These are phyloP conservation scores for Raffaelea albimanens DNA, from an alignment of 2,329 filamentous ascomycete species.

Conservation along the genomic window DNA sequence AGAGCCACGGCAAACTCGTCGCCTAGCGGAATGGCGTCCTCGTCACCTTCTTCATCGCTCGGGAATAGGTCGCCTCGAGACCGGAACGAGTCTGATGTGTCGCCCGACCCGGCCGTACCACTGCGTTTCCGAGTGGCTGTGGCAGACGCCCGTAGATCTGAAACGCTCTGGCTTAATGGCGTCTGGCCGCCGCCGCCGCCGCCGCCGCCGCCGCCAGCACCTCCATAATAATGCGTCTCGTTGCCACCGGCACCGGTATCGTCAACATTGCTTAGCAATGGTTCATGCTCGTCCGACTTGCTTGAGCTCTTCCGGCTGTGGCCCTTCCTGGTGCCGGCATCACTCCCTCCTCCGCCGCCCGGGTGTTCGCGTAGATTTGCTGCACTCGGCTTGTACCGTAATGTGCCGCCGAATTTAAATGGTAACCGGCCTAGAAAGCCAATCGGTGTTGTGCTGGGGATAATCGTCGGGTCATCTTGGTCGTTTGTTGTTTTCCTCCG, in stretches of 20 bases:
- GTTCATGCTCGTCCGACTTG: constrained; percentile 50
- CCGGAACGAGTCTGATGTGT: constrained; percentile 76
- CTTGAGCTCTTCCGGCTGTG: constrained; percentile 4
- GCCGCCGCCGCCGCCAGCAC: constrained; percentile 15
- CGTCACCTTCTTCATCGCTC: constrained; percentile 75
- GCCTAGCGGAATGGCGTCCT: constrained; percentile 85
- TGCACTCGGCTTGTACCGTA: constrained; percentile 83
- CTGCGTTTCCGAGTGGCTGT: constrained; percentile 49
- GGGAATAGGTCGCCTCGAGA: constrained; percentile 86
- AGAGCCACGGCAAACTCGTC: constrained; percentile 86
- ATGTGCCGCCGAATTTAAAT: constrained; percentile 71
- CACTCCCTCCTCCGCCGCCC: constrained; percentile 37
- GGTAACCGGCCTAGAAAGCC: constrained; percentile 78
- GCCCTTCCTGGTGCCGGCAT: constrained; percentile 19
- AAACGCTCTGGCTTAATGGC: no score
- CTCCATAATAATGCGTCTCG: constrained; percentile 1
- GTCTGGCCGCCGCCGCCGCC: constrained; percentile 1
- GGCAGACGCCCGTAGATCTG: constrained; percentile 9
- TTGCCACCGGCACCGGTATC: not conserved
- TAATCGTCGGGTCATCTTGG: constrained; percentile 76
- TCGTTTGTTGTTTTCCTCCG: constrained; percentile 16
- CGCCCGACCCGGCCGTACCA: constrained; percentile 67
- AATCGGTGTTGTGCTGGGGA: constrained; percentile 75
- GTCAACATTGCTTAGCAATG: constrained; percentile 51
- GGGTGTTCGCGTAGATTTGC: constrained; percentile 87